Conservation (phyloP, 257 asterid species). For the Vinca minor region DNA sequence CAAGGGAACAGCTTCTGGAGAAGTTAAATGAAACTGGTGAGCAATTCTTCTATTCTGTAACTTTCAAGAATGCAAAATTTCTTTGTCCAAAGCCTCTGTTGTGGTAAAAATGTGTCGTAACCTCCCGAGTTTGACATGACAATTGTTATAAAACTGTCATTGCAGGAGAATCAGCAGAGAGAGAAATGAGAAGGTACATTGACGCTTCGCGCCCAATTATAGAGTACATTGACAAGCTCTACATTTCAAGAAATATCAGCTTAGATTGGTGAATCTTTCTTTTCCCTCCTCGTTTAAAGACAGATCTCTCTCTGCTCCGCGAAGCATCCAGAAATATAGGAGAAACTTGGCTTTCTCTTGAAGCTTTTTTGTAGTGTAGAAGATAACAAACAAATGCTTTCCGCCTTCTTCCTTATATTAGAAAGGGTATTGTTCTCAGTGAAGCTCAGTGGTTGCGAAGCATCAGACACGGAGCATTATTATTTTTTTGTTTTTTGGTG, state of each 20-base stretch:
- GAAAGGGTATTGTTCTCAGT: neutral
- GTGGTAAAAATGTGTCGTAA: neutral
- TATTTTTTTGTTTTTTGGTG: too few relatives aligned
- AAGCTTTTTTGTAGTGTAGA: neutral
- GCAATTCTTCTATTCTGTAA: slow-evolving; percentile 11
- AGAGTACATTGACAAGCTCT: slow-evolving; percentile 67
- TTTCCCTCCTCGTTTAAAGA: neutral
- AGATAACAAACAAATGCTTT: neutral
- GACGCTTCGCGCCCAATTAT: slow-evolving; percentile 68
- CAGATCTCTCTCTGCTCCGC: too few relatives aligned
- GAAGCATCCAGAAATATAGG: neutral
- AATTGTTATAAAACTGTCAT: too few relatives aligned
- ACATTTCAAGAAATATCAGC: slow-evolving; percentile 50
- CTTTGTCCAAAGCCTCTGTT: neutral
- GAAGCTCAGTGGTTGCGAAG: neutral
- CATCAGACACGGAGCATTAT: neutral
- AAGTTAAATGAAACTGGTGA: slow-evolving; percentile 79
- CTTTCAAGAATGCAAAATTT: neutral
- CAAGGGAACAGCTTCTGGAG: slow-evolving; percentile 73
- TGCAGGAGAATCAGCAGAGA: slow-evolving; percentile 67
- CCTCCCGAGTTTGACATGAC: too few relatives aligned
- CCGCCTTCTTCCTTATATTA: neutral
- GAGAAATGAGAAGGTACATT: slow-evolving; percentile 73
- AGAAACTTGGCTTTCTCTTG: neutral
- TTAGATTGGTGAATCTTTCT: slow-evolving; percentile 61